These are phyloP conservation scores for Aspergillus sp. DNA, from an alignment of 2,329 filamentous ascomycete genomes.

Conservation along the genomic window DNA sequence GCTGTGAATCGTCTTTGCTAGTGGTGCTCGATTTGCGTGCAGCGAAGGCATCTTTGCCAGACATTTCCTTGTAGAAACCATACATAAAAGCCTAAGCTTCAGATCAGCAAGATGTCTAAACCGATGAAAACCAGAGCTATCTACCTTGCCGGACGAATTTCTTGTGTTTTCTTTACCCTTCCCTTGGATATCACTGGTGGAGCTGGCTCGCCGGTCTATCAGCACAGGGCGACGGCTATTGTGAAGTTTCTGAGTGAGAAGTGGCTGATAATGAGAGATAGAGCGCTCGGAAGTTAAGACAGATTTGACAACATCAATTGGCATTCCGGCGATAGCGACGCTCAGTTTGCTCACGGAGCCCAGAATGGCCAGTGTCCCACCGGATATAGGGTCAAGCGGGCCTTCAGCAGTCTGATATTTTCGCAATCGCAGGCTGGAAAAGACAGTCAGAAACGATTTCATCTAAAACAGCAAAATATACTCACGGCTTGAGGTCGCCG, in stretches of 20 bases:
- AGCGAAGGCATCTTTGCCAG: not conserved
- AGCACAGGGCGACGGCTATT: not conserved
- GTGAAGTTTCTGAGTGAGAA: too few species aligned
- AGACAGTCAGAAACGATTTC: not conserved
- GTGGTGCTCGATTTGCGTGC: not conserved
- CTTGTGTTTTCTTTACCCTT: too few species aligned
- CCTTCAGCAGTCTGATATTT: conserved; percentile 77
- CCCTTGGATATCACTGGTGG: too few species aligned
- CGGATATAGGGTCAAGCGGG: conserved; percentile 73
- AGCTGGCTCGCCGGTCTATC: too few species aligned
- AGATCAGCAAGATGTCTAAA: too few species aligned
- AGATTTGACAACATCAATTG: not conserved
- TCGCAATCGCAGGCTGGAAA: conserved; percentile 43
- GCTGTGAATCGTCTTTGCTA: conserved; percentile 57
- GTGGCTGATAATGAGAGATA: too few species aligned
- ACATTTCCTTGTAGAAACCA: too few species aligned
- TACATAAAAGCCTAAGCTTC: too few species aligned
- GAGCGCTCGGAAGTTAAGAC: not conserved
- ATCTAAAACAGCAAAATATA: not conserved
- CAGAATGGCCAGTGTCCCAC: conserved; percentile 71
- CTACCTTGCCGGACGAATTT: too few species aligned
- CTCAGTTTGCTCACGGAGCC: conserved; percentile 78
- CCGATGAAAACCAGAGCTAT: too few species aligned
- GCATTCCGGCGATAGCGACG: conserved; percentile 57
- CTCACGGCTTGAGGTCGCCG: conserved; percentile 68